phyloP scores from a whole-genome alignment of 2,329 filamentous ascomycete genomes.

The Cercospora citrullina region DNA sequence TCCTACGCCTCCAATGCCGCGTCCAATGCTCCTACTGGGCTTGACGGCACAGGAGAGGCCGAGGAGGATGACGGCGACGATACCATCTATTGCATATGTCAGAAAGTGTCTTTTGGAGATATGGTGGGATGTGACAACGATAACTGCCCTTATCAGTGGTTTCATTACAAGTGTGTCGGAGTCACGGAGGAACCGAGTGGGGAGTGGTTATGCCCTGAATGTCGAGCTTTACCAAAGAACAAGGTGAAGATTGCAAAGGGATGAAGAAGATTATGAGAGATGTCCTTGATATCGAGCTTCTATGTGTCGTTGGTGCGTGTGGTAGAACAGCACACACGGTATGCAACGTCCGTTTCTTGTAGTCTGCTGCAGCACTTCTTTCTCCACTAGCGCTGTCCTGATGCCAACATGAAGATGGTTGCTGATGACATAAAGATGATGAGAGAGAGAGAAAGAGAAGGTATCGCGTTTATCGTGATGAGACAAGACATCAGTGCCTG shows the following conservation, averaged over 20 bases:
- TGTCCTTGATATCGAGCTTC: not conserved
- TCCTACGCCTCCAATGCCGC: conserved; percentile 30
- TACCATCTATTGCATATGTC: conserved; percentile 76
- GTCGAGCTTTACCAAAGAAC: conserved; percentile 35
- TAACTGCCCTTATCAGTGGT: conserved; percentile 80
- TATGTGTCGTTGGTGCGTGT: not conserved
- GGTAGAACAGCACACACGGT: conserved; percentile 3
- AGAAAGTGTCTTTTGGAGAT: conserved; percentile 80
- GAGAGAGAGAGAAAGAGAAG: not conserved
- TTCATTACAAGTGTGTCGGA: conserved; percentile 69
- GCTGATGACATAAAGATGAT: not conserved
- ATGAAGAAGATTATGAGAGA: not conserved
- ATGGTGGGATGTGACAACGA: conserved; percentile 90
- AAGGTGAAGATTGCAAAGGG: conserved; percentile 30
- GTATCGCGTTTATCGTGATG: not conserved
- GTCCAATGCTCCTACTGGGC: conserved; percentile 32
- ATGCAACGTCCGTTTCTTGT: not conserved
- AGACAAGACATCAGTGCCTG: not conserved
- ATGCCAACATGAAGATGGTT: not conserved
- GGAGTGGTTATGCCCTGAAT: conserved; percentile 52
- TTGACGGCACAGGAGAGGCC: conserved; percentile 33
- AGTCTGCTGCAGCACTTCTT: not conserved
- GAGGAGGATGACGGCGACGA: conserved; percentile 44
- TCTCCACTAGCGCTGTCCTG: not conserved
- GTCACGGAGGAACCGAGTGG: conserved; percentile 53